phyloP scores from a whole-genome alignment of 805 yeast species.

The Wickerhamomyces chambardii region DNA sequence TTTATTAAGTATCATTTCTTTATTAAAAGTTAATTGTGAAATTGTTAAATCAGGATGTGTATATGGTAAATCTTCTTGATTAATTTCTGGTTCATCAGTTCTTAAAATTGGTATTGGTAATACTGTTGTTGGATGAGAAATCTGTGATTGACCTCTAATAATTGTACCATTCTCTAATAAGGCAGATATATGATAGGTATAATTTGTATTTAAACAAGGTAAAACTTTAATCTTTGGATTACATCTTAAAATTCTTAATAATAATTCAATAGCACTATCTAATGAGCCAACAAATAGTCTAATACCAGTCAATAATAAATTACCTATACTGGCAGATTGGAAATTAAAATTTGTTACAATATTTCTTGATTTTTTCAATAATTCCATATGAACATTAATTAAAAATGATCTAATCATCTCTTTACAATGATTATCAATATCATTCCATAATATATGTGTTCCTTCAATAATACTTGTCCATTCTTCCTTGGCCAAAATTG shows the following conservation, averaged over 20 bases:
- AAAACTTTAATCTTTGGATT: constrained; percentile 46
- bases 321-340: constrained; percentile 79
- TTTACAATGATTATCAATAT: constrained; percentile 45
- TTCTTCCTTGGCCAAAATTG: constrained; percentile 47
- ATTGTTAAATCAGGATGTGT: constrained; percentile 70
- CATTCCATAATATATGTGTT: constrained; percentile 57
- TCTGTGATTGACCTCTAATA: constrained; percentile 88
- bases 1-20: constrained; percentile 25
- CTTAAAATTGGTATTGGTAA: too few relatives aligned
- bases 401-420: constrained; percentile 73
- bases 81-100: too few relatives aligned
- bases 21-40: constrained; percentile 69
- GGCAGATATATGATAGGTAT: constrained; percentile 83
- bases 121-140: constrained; percentile 77
- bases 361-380: constrained; percentile 56
- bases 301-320: constrained; percentile 73
- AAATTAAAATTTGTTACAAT: constrained; percentile 53
- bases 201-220: constrained; percentile 80
- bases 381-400: constrained; percentile 70
- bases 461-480: constrained; percentile 83
- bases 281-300: constrained; percentile 76
- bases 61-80: constrained; percentile 53
- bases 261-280: constrained; percentile 75
- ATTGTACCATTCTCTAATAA: constrained; percentile 55
- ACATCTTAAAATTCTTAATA: constrained; percentile 54